These are phyloP conservation scores for Leucosporidium yakuticum DNA, from an alignment of 768 basidiomycete species.

Conservation along the genomic window DNA sequence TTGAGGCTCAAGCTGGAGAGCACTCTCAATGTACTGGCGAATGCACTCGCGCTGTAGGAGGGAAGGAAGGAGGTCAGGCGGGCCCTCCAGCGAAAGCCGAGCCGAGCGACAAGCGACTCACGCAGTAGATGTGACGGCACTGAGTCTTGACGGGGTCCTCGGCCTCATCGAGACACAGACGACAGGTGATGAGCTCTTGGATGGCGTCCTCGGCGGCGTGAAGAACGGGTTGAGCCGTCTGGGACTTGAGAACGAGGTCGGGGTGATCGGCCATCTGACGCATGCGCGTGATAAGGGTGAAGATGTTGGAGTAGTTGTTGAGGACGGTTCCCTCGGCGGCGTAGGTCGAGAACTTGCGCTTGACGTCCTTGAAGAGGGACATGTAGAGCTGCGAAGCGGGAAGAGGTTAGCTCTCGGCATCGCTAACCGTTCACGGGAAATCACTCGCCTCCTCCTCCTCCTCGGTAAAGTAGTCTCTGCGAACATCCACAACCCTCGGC, in stretches of 20 bases:
- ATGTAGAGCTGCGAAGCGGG: slow-evolving; percentile 25
- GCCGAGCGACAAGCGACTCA: neutral
- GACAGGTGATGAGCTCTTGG: slow-evolving; percentile 50
- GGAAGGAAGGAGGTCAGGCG: neutral
- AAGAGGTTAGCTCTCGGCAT: neutral
- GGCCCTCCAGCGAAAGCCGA: neutral
- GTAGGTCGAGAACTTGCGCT: slow-evolving; percentile 83
- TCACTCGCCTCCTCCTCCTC: slow-evolving; percentile 73
- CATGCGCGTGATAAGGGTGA: slow-evolving; percentile 80
- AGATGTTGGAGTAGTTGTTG: slow-evolving; percentile 68
- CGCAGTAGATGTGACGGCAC: slow-evolving; percentile 78
- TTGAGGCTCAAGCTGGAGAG: slow-evolving; percentile 72
- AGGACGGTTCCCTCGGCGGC: slow-evolving; percentile 69
- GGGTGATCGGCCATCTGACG: slow-evolving; percentile 55
- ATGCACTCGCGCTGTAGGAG: slow-evolving; percentile 81
- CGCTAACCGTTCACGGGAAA: slow-evolving; percentile 60
- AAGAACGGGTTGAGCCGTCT: slow-evolving; percentile 58
- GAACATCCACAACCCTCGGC: slow-evolving; percentile 80
- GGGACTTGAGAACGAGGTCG: slow-evolving; percentile 75
- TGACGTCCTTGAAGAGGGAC: slow-evolving; percentile 77
- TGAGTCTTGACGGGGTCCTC: slow-evolving; percentile 94
- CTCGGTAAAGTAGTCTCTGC: slow-evolving; percentile 86
- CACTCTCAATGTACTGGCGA: slow-evolving; percentile 76
- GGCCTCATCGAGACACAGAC: slow-evolving; percentile 92
- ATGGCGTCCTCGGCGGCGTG: slow-evolving; percentile 57